Percentiles rank a stretch among this genome's conserved stretches.
phyloP scores from a whole-genome alignment of 2,329 filamentous ascomycete species.

The Geosmithia flava region DNA sequence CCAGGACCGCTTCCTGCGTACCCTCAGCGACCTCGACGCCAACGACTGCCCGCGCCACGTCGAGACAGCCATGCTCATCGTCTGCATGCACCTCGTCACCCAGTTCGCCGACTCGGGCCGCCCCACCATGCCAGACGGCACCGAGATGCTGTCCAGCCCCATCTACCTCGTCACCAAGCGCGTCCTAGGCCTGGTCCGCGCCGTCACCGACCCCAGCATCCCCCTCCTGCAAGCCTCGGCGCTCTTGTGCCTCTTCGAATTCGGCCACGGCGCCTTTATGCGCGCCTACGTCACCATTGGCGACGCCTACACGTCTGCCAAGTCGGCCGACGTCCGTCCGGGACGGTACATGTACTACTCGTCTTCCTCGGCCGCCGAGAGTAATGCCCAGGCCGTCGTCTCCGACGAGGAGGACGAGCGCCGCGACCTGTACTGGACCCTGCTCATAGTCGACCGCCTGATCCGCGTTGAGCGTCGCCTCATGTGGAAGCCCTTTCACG shows the following conservation, averaged over 20 bases:
- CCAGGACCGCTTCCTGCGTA: slow-evolving; percentile 21
- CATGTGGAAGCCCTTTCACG: slow-evolving; percentile 17
- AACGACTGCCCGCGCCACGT: slow-evolving; percentile 10
- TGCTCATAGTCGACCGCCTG: slow-evolving; percentile 28
- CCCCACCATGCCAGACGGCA: slow-evolving; percentile 13
- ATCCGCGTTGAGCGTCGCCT: slow-evolving; percentile 18
- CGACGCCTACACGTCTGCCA: slow-evolving; percentile 23
- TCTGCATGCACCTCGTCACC: slow-evolving; percentile 29
- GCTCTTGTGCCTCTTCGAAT: slow-evolving; percentile 28
- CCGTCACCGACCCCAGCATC: slow-evolving; percentile 19
- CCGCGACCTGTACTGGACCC: slow-evolving; percentile 27
- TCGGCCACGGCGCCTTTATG: slow-evolving; percentile 27
- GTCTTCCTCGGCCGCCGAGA: not conserved
- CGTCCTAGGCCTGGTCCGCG: slow-evolving; percentile 20
- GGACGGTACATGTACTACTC: slow-evolving; percentile 14
- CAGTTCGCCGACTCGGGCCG: slow-evolving; percentile 23
- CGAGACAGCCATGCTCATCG: slow-evolving; percentile 23
- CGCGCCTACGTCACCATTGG: slow-evolving; percentile 29
- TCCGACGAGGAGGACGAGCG: slow-evolving; percentile 21
- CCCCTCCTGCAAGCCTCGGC: slow-evolving; percentile 28
- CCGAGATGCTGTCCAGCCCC: slow-evolving; percentile 25
- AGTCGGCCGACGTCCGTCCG: slow-evolving; percentile 21
- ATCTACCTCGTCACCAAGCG: slow-evolving; percentile 26
- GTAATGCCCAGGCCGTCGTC: not conserved
- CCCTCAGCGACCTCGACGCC: slow-evolving; percentile 11